A percentile compares a stretch with the other conserved stretches of the same genome.
Conservation (phyloP, 2,329 filamentous ascomycete species). For the Penicillium sp. region DNA sequence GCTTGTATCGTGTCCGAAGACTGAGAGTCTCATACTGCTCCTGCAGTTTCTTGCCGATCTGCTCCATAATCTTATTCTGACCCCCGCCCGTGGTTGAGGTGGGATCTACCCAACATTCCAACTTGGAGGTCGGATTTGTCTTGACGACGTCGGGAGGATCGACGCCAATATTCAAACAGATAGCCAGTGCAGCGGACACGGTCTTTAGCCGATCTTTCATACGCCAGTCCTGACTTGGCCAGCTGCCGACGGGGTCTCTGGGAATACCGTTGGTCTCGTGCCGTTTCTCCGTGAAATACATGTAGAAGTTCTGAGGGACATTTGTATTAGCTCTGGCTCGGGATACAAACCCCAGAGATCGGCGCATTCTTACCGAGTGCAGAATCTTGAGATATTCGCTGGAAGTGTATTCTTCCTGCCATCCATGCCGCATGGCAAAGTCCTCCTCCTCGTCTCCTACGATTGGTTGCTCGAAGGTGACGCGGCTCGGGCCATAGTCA, state of each 20-base stretch:
- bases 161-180: conserved; percentile 96
- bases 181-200: conserved; percentile 87
- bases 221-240: conserved; percentile 83
- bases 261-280: conserved; percentile 93
- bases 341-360: not conserved
- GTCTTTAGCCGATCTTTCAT: conserved; percentile 97
- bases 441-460: conserved; percentile 50
- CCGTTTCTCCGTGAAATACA: conserved; percentile 98
- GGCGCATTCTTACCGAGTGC: conserved; percentile 61
- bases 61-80: conserved; percentile 77
- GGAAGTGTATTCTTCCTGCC: conserved; percentile 87
- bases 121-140: conserved; percentile 85
- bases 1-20: conserved; percentile 93
- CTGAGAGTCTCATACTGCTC: conserved; percentile 94
- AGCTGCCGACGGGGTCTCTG: conserved; percentile 55
- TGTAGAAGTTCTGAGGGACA: conserved; percentile 82
- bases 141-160: conserved; percentile 96
- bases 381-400: conserved; percentile 84
- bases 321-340: conserved; percentile 14
- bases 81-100: conserved; percentile 72
- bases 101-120: conserved; percentile 97
- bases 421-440: conserved; percentile 73
- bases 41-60: conserved; percentile 94
- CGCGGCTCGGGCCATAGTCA: conserved; percentile 49
- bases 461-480: conserved; percentile 30